These are phyloP conservation scores for Agrocybe pediades DNA, from an alignment of 768 basidiomycete genomes.

Conservation along the genomic window DNA sequence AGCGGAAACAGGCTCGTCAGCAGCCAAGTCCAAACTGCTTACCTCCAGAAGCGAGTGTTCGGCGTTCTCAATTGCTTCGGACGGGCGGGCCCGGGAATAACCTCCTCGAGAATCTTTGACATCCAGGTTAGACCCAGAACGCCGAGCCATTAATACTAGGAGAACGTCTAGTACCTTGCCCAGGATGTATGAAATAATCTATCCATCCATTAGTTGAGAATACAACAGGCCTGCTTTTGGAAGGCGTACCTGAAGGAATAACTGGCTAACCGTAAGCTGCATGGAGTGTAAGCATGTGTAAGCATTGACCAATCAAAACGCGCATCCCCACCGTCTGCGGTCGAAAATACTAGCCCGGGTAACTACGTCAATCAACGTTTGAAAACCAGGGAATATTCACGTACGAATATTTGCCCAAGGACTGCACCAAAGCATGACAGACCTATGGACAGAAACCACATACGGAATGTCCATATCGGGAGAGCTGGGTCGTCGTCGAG, in stretches of 20 bases:
- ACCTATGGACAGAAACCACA: slow-evolving; percentile 55
- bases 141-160: background rate
- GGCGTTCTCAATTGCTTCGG: slow-evolving; percentile 25
- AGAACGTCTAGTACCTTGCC: slow-evolving; percentile 27
- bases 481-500: slow-evolving; percentile 52
- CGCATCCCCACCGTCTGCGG: slow-evolving; percentile 37
- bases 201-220: background rate
- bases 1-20: background rate
- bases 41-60: slow-evolving; percentile 42
- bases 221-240: background rate
- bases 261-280: slow-evolving; percentile 40
- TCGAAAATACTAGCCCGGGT: slow-evolving; percentile 47
- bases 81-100: slow-evolving; percentile 31
- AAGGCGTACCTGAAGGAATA: slow-evolving; percentile 35
- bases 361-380: background rate
- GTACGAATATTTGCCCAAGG: slow-evolving; percentile 47
- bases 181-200: slow-evolving; percentile 52
- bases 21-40: background rate
- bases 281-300: background rate
- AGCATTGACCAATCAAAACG: too few species aligned
- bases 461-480: slow-evolving; percentile 52
- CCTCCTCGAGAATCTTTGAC: slow-evolving; percentile 33
- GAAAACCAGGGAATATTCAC: slow-evolving; percentile 12
- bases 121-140: background rate
- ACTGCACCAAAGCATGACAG: slow-evolving; percentile 58